phyloP scores from a whole-genome alignment of 768 basidiomycete species.

The Leccinum variicolor region DNA sequence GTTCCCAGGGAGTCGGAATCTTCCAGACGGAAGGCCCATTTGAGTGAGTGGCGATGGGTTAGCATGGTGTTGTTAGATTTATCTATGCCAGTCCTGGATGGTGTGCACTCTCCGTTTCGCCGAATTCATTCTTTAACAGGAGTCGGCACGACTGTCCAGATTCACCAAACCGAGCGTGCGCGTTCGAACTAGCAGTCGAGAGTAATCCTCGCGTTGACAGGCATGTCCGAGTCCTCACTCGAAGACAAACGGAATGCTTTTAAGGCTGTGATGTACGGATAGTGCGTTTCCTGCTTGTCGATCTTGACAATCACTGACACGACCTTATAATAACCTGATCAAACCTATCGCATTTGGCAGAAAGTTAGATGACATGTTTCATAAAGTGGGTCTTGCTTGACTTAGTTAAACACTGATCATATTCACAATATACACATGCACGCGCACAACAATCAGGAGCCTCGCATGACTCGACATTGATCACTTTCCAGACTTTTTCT shows the following conservation, averaged over 20 bases:
- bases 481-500: neutral
- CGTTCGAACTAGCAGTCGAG: conserved; percentile 33
- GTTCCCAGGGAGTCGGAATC: conserved; percentile 74
- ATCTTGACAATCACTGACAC: conserved; percentile 1
- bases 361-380: conserved; percentile 81
- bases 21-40: conserved; percentile 75
- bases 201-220: conserved; percentile 87
- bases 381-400: conserved; percentile 57
- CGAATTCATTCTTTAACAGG: conserved; percentile 42
- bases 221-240: conserved; percentile 71
- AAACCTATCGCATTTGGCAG: conserved; percentile 87
- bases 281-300: conserved; percentile 51
- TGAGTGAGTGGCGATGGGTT: conserved; percentile 59
- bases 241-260: conserved; percentile 93
- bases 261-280: conserved; percentile 91
- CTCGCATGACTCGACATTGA: conserved; percentile 11
- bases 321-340: conserved; percentile 56
- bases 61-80: conserved; percentile 87
- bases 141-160: conserved; percentile 77
- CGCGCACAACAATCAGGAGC: neutral
- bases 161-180: conserved; percentile 67
- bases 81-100: conserved; percentile 90
- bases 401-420: neutral
- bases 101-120: conserved; percentile 33
- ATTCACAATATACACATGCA: conserved; percentile 11